A percentile compares a stretch with the other conserved stretches of the same genome.
These are phyloP conservation scores for Pseudohyphozyma bogoriensis DNA, from an alignment of 768 basidiomycete genomes.

Conservation along the genomic window DNA sequence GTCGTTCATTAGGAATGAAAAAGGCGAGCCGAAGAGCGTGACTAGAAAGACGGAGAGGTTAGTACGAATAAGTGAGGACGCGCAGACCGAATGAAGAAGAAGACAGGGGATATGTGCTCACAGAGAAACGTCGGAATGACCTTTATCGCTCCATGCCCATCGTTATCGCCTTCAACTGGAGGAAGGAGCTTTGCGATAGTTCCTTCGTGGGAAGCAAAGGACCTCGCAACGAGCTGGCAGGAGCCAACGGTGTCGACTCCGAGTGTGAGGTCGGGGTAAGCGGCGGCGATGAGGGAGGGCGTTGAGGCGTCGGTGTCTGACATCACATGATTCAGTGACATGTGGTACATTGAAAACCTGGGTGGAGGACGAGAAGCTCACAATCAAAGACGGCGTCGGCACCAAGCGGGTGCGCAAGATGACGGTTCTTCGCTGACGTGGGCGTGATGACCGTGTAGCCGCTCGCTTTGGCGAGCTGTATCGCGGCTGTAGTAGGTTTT, in stretches of 20 bases:
- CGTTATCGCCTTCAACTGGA: neutral
- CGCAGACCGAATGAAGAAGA: no score
- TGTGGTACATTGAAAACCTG: no score
- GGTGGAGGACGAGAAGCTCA: neutral
- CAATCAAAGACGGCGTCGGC: slow-evolving; percentile 44
- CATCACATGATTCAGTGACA: neutral
- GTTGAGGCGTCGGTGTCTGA: slow-evolving; percentile 2
- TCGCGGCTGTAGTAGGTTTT: slow-evolving; percentile 24
- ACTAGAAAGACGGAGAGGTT: no score
- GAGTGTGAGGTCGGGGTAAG: slow-evolving; percentile 1
- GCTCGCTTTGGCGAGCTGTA: slow-evolving; percentile 42
- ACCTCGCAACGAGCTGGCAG: neutral
- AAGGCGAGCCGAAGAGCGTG: no score
- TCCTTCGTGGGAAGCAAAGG: neutral
- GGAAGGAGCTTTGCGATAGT: slow-evolving; percentile 4
- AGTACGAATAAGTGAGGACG: no score
- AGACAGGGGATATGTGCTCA: no score
- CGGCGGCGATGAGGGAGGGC: neutral
- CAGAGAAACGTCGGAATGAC: no score
- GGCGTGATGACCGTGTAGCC: slow-evolving; percentile 46
- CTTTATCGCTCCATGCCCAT: no score
- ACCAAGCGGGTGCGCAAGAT: slow-evolving; percentile 40
- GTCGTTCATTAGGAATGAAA: no score
- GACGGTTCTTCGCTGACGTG: slow-evolving; percentile 42
- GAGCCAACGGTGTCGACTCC: slow-evolving; percentile 11